These are phyloP conservation scores for Tephrocybe sp. DNA, from an alignment of 768 basidiomycete species.

Conservation along the genomic window DNA sequence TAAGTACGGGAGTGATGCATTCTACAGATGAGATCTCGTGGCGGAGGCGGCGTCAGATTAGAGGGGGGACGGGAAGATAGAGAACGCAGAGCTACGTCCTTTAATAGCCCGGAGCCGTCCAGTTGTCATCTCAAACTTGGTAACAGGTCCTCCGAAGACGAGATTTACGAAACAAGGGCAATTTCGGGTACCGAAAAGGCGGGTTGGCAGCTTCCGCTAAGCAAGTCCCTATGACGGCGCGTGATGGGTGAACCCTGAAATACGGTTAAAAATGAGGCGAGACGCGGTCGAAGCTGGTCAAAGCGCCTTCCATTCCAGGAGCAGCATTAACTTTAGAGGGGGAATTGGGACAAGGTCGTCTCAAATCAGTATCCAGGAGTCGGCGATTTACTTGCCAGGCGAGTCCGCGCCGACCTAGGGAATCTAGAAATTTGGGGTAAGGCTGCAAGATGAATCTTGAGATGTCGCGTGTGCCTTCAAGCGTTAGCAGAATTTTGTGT, in stretches of 20 bases:
- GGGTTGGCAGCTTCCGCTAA: slow-evolving; percentile 33
- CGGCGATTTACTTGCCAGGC: slow-evolving; percentile 33
- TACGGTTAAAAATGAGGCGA: slow-evolving; percentile 21
- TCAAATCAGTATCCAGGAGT: slow-evolving; percentile 19
- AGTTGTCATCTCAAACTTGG: slow-evolving; percentile 44
- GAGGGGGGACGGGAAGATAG: slow-evolving; percentile 23
- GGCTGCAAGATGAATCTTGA: slow-evolving; percentile 34
- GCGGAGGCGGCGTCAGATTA: slow-evolving; percentile 24
- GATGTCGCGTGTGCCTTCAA: slow-evolving; percentile 41
- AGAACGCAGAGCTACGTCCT: slow-evolving; percentile 30
- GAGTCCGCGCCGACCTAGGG: slow-evolving; percentile 34
- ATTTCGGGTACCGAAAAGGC: slow-evolving; percentile 40
- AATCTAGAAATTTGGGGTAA: slow-evolving; percentile 33
- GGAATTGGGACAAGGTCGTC: slow-evolving; percentile 12
- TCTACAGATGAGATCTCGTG: slow-evolving; percentile 22
- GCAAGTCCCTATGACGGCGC: slow-evolving; percentile 37
- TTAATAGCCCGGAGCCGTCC: slow-evolving; percentile 46
- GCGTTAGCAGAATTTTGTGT: slow-evolving; percentile 33
- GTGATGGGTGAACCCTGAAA: slow-evolving; percentile 34
- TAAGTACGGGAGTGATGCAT: slow-evolving; percentile 46
- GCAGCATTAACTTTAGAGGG: slow-evolving; percentile 20
- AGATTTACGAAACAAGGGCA: slow-evolving; percentile 38
- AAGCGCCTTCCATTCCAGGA: slow-evolving; percentile 21
- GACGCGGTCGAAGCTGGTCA: slow-evolving; percentile 12
- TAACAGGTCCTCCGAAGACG: slow-evolving; percentile 36